Evolutionary conservation across 345 rosid genomes (phyloP).

Genomic region (Populus euphratica): DNA sequence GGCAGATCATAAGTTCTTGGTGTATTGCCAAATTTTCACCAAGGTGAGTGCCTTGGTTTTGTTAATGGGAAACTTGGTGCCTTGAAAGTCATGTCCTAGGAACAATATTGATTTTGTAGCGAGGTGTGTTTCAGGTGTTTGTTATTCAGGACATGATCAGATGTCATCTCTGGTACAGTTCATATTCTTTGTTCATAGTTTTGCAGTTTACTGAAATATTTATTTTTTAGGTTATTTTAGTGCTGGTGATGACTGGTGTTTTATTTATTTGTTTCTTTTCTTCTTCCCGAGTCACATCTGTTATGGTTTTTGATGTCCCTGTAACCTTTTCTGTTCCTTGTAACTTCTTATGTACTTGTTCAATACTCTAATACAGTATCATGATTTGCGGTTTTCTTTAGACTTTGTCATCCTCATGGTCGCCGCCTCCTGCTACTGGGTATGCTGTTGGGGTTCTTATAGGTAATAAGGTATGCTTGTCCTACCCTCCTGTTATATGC

Average conservation of each 20-base stretch:
- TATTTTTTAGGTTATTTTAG: background rate
- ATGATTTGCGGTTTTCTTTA: constrained; percentile 22
- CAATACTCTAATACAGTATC: background rate
- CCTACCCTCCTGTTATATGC: constrained; percentile 1
- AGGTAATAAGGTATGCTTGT: constrained; percentile 63
- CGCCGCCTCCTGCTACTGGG: constrained; percentile 38
- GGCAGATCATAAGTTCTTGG: background rate
- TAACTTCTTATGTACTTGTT: background rate
- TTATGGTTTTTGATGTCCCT: constrained; percentile 4
- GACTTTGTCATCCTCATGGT: constrained; percentile 63
- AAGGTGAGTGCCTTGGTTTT: background rate
- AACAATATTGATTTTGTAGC: background rate
- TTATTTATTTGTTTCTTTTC: background rate
- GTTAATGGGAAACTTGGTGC: background rate
- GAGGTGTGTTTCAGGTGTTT: background rate
- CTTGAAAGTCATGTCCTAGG: background rate
- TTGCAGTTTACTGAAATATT: background rate
- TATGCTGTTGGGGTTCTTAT: constrained; percentile 72
- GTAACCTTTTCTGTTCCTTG: background rate
- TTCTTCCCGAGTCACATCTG: background rate
- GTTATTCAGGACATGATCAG: background rate
- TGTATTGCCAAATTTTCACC: background rate
- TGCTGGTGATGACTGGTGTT: background rate
- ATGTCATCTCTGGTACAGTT: background rate
- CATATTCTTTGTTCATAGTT: background rate